Percentiles rank a stretch among this genome's conserved stretches.
phyloP scores from a whole-genome alignment of 1,139 yeast species.

The Debaryomyces robertsiae region DNA sequence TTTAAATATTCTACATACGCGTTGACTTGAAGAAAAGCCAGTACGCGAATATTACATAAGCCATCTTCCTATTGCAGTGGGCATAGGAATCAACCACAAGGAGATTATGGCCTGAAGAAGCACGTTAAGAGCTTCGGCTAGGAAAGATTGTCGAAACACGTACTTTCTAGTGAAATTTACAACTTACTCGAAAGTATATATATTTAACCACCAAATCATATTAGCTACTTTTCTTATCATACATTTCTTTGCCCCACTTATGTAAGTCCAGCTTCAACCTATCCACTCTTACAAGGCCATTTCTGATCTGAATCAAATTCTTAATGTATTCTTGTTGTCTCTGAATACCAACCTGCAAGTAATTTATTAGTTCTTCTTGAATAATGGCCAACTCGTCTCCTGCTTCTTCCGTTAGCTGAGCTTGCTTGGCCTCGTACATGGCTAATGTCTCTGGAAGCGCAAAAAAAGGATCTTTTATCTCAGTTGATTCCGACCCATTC shows the following conservation, averaged over 20 bases:
- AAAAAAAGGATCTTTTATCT: constrained; percentile 41
- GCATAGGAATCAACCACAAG: no score
- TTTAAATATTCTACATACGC: constrained; percentile 6
- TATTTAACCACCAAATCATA: background rate
- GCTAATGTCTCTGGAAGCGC: constrained; percentile 39
- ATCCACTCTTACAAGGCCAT: constrained; percentile 77
- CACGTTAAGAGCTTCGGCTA: no score
- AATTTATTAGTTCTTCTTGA: constrained; percentile 48
- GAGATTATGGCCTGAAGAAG: no score
- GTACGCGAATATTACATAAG: constrained; percentile 7
- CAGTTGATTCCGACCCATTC: constrained; percentile 21
- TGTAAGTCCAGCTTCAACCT: constrained; percentile 67
- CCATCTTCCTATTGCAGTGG: no score
- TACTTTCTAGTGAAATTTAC: no score
- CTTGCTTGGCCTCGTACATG: constrained; percentile 40
- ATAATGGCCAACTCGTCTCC: constrained; percentile 31
- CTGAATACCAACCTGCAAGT: constrained; percentile 61
- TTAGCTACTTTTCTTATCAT: constrained; percentile 56
- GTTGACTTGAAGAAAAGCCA: constrained; percentile 1
- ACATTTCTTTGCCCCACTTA: constrained; percentile 85
- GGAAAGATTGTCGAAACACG: no score
- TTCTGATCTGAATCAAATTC: constrained; percentile 69
- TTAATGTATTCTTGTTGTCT: constrained; percentile 89
- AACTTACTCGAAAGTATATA: no score
- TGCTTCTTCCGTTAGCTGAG: constrained; percentile 25